These are phyloP conservation scores for Abortiporus biennis DNA, from an alignment of 1,284 basidiomycete species.

Conservation along the genomic window DNA sequence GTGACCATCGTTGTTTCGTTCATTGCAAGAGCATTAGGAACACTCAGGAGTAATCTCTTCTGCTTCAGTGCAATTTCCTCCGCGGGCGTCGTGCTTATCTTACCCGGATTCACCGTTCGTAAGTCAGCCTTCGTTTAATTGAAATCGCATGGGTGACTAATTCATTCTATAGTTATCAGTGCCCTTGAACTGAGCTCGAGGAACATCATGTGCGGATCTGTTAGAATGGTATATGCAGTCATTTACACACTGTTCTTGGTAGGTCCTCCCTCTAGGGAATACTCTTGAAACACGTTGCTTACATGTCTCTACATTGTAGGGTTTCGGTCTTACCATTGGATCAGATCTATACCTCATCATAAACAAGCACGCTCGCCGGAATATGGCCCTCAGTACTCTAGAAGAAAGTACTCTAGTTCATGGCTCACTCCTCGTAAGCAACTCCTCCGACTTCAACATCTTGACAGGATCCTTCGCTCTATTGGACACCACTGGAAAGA, in stretches of 20 bases:
- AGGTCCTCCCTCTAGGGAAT: conserved; percentile 18
- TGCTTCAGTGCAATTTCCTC: conserved; percentile 84
- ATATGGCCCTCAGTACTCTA: conserved; percentile 34
- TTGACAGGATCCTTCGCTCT: conserved; percentile 62
- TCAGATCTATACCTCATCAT: conserved; percentile 80
- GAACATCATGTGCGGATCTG: conserved; percentile 81
- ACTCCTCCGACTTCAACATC: conserved; percentile 39
- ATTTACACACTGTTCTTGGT: conserved; percentile 84
- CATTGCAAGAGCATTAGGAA: conserved; percentile 67
- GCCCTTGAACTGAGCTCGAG: conserved; percentile 80
- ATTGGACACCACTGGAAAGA: conserved; percentile 31
- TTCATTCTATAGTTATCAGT: conserved; percentile 54
- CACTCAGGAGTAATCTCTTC: conserved; percentile 61
- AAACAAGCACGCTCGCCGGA: conserved; percentile 55
- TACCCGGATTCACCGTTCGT: conserved; percentile 78
- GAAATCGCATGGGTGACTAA: conserved; percentile 4
- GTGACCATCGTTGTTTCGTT: conserved; percentile 81
- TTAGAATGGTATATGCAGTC: conserved; percentile 83
- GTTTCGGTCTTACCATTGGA: conserved; percentile 82
- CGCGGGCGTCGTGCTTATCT: conserved; percentile 72
- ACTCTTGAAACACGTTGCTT: conserved; percentile 1
- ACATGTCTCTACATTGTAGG: conserved; percentile 32
- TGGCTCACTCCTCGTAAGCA: conserved; percentile 57
- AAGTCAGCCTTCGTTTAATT: conserved; percentile 25
- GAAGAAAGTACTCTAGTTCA: conserved; percentile 37